These are phyloP conservation scores for Blastobotrys illinoisensis DNA, from an alignment of 1,139 yeast species.

Conservation along the genomic window DNA sequence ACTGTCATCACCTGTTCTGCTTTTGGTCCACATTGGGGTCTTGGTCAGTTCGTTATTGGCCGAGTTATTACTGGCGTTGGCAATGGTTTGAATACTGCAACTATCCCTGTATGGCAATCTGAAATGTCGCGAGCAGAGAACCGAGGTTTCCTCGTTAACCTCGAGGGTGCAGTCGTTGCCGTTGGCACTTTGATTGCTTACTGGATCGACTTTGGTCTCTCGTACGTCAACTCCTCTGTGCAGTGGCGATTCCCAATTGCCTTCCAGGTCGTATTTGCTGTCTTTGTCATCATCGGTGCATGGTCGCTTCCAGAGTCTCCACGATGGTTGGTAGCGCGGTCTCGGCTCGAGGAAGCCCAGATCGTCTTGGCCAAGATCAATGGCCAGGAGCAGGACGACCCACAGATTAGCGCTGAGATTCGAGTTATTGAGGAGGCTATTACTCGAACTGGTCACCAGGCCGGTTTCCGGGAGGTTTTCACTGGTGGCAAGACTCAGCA, in stretches of 20 bases:
- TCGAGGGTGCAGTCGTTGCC: slow-evolving; percentile 71
- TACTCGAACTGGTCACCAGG: slow-evolving; percentile 23
- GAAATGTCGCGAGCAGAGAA: slow-evolving; percentile 70
- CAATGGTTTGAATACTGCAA: slow-evolving; percentile 73
- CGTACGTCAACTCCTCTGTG: slow-evolving; percentile 42
- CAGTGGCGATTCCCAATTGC: slow-evolving; percentile 44
- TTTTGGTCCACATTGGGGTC: slow-evolving; percentile 52
- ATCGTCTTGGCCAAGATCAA: slow-evolving; percentile 41
- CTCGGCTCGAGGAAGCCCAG: slow-evolving; percentile 36
- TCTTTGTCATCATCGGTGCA: slow-evolving; percentile 18
- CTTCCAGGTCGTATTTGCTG: slow-evolving; percentile 31
- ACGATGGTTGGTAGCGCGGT: slow-evolving; percentile 45
- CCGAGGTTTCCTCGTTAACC: slow-evolving; percentile 66
- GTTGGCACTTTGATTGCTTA: slow-evolving; percentile 70
- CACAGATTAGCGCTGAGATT: slow-evolving; percentile 15
- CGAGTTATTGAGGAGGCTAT: slow-evolving; percentile 22
- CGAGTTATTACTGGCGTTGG: slow-evolving; percentile 75
- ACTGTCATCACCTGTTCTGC: slow-evolving; percentile 58
- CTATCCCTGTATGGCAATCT: slow-evolving; percentile 83
- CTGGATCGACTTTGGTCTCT: slow-evolving; percentile 59
- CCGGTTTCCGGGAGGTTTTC: slow-evolving; percentile 32
- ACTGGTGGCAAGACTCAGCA: slow-evolving; percentile 47
- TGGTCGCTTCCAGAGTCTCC: slow-evolving; percentile 45
- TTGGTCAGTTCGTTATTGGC: slow-evolving; percentile 71
- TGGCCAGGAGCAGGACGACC: slow-evolving; percentile 13